Percentiles rank a stretch among this genome's conserved stretches.
phyloP scores from a whole-genome alignment of 345 rosid species.

The Citrus australasica region DNA sequence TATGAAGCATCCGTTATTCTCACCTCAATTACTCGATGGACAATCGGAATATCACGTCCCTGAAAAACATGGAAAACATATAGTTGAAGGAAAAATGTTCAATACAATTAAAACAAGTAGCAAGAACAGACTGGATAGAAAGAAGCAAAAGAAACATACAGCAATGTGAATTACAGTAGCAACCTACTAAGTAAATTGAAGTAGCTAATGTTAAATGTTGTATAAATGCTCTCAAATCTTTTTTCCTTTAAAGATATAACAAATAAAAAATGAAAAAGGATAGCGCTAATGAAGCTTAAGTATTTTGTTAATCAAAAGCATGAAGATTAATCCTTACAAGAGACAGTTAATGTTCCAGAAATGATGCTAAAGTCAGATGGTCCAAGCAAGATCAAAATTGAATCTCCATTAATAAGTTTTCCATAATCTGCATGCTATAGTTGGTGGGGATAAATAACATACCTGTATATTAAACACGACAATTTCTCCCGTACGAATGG shows the following conservation, averaged over 20 bases:
- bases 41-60: constrained; percentile 50
- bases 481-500: constrained; percentile 69
- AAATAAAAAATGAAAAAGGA: not conserved
- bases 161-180: not conserved
- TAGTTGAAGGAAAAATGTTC: not conserved
- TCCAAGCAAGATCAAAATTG: not conserved
- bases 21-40: constrained; percentile 51
- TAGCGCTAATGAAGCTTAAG: not conserved
- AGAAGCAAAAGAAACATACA: not conserved
- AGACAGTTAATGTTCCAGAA: not conserved
- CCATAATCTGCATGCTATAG: too few species aligned
- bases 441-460: constrained; percentile 1
- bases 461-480: constrained; percentile 64
- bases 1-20: not conserved
- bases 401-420: not conserved
- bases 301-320: not conserved
- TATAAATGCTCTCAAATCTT: not conserved
- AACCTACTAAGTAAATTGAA: not conserved
- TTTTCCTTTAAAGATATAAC: not conserved
- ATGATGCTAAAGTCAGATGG: not conserved
- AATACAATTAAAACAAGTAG: not conserved
- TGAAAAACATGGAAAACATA: constrained; percentile 4
- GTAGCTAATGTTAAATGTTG: not conserved
- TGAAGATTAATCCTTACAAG: not conserved
- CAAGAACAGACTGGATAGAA: not conserved